Evolutionary conservation across 164 flowering plant genomes (phyloP).

Genomic region (Berberis vulgaris): DNA sequence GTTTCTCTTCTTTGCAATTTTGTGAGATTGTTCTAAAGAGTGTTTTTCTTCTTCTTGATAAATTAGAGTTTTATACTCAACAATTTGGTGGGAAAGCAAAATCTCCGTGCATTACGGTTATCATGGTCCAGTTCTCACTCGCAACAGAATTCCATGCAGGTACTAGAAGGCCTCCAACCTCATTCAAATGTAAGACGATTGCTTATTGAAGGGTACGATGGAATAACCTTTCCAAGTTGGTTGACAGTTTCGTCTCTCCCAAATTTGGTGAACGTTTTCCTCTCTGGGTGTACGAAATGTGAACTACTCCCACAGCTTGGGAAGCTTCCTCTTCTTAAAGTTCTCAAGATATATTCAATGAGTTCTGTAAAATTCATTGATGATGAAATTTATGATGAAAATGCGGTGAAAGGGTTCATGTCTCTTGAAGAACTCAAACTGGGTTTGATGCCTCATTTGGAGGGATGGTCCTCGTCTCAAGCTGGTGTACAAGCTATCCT

Average conservation of each 20-base stretch:
- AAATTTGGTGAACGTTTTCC: not conserved
- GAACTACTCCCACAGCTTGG: not conserved
- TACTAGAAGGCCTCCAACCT: not conserved
- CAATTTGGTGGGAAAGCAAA: not conserved
- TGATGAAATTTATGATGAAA: not conserved
- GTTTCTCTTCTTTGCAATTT: no score
- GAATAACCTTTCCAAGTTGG: not conserved
- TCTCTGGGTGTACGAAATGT: not conserved
- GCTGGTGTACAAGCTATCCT: not conserved
- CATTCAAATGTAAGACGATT: not conserved
- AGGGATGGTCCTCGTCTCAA: not conserved
- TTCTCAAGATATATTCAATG: not conserved
- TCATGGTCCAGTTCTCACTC: not conserved
- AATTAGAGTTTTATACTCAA: no score
- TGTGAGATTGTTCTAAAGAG: no score
- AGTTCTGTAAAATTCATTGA: not conserved
- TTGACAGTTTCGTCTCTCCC: not conserved
- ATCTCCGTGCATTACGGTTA: not conserved
- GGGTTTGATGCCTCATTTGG: not conserved
- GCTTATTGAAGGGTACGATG: not conserved
- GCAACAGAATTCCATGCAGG: not conserved
- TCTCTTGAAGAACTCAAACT: not conserved
- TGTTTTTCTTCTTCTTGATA: no score
- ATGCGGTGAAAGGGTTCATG: not conserved
- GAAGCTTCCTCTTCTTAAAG: not conserved